These are phyloP conservation scores for Saussurea involucrata DNA, from an alignment of 129 eudicot genomes.

Conservation along the genomic window DNA sequence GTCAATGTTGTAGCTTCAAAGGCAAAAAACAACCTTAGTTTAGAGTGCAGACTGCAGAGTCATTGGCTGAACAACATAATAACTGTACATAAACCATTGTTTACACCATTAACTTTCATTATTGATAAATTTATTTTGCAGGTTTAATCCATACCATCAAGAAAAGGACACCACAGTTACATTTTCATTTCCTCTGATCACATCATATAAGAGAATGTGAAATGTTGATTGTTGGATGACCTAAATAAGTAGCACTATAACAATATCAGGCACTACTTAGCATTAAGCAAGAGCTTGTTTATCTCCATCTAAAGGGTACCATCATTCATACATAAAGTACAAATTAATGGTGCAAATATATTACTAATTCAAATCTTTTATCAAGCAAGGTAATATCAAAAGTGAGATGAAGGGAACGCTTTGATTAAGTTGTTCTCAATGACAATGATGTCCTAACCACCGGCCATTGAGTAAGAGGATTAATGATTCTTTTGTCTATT, in stretches of 20 bases:
- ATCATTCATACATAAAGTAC: background rate
- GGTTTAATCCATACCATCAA: background rate
- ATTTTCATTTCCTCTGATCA: background rate
- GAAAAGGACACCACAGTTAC: background rate
- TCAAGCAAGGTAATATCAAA: background rate
- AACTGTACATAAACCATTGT: conserved; percentile 1
- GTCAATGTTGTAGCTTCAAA: conserved; percentile 91
- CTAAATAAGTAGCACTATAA: background rate
- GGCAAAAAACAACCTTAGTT: background rate
- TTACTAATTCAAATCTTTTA: background rate
- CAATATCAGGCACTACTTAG: background rate
- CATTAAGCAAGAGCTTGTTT: background rate
- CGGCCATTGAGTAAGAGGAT: background rate
- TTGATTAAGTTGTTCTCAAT: conserved; percentile 16
- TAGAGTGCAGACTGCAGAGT: background rate
- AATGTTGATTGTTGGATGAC: background rate
- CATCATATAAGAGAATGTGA: background rate
- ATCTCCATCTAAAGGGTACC: background rate
- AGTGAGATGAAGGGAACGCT: background rate
- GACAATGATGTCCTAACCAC: conserved; percentile 23
- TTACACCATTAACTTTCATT: conserved; percentile 8
- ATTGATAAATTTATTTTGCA: background rate
- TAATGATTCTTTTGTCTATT: background rate
- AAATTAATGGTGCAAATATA: background rate
- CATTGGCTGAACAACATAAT: background rate